Percentiles rank a stretch among this genome's conserved stretches.
phyloP scores from a whole-genome alignment of 164 flowering plant genomes.

The Buxus sempervirens region DNA sequence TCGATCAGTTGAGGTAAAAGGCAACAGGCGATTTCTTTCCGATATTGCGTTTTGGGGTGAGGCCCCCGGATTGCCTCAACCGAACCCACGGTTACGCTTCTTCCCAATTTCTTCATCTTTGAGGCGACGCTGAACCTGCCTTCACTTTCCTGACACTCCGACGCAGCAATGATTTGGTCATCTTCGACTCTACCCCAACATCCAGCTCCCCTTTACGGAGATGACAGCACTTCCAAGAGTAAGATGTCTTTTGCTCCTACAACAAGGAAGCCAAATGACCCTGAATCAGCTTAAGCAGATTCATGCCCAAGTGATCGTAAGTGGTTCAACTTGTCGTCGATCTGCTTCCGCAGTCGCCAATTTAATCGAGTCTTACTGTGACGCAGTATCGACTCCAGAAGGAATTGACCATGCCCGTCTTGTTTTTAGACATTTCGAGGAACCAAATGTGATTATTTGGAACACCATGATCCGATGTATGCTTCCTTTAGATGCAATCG shows the following conservation, averaged over 20 bases:
- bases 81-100: no score
- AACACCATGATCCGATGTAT: slow-evolving; percentile 42
- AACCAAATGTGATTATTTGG: slow-evolving; percentile 24
- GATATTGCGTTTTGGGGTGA: no score
- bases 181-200: slow-evolving; percentile 15
- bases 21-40: no score
- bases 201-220: background rate
- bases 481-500: slow-evolving; percentile 28
- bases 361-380: slow-evolving; percentile 4
- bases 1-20: no score
- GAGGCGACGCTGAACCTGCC: background rate
- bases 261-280: background rate
- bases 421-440: slow-evolving; percentile 20
- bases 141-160: background rate
- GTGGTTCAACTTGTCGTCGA: background rate
- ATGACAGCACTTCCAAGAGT: slow-evolving; percentile 10
- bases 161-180: slow-evolving; percentile 10
- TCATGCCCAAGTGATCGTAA: slow-evolving; percentile 11
- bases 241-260: slow-evolving; percentile 11
- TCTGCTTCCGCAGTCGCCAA: slow-evolving; percentile 1
- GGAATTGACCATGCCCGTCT: slow-evolving; percentile 21
- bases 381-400: background rate
- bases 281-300: slow-evolving; percentile 9
- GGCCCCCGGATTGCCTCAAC: no score
- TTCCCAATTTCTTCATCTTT: no score